These are phyloP conservation scores for Sclerotinia spermophila DNA, from an alignment of 2,329 filamentous ascomycete species.

Conservation along the genomic window DNA sequence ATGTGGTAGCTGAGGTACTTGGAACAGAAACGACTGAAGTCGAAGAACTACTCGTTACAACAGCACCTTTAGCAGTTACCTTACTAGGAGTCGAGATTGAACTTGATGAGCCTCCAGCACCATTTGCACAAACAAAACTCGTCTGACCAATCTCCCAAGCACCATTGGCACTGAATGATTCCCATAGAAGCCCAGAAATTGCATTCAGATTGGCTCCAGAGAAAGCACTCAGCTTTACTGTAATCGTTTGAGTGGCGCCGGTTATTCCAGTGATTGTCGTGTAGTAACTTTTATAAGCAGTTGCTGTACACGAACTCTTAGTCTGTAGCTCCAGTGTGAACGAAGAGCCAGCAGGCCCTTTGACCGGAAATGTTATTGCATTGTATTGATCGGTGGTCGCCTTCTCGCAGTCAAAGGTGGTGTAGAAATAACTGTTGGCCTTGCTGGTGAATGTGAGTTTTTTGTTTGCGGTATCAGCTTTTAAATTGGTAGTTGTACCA, in stretches of 20 bases:
- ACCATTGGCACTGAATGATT: constrained; percentile 38
- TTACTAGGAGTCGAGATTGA: neutral
- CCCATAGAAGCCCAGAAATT: constrained; percentile 45
- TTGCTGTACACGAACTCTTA: constrained; percentile 43
- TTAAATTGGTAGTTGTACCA: constrained; percentile 45
- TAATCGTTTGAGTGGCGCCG: constrained; percentile 48
- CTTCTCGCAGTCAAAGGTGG: constrained; percentile 48
- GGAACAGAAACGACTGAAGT: neutral
- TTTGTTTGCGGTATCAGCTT: constrained; percentile 39
- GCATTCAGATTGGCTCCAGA: constrained; percentile 48
- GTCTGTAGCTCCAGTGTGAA: constrained; percentile 48
- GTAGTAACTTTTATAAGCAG: constrained; percentile 44
- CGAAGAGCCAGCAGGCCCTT: constrained; percentile 43
- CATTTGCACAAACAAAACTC: constrained; percentile 43
- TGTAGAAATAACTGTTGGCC: constrained; percentile 50
- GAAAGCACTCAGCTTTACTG: constrained; percentile 49
- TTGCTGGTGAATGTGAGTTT: constrained; percentile 50
- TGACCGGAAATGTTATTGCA: constrained; percentile 46
- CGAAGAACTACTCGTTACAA: constrained; percentile 1
- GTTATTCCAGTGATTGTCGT: constrained; percentile 46
- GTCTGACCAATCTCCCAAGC: constrained; percentile 49
- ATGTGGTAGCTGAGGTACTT: neutral
- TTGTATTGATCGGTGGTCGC: constrained; percentile 46
- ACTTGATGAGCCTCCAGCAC: constrained; percentile 4
- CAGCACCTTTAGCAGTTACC: constrained; percentile 1